Conservation (phyloP, 2,329 filamentous ascomycete genomes). For the Zarea fungicola region DNA sequence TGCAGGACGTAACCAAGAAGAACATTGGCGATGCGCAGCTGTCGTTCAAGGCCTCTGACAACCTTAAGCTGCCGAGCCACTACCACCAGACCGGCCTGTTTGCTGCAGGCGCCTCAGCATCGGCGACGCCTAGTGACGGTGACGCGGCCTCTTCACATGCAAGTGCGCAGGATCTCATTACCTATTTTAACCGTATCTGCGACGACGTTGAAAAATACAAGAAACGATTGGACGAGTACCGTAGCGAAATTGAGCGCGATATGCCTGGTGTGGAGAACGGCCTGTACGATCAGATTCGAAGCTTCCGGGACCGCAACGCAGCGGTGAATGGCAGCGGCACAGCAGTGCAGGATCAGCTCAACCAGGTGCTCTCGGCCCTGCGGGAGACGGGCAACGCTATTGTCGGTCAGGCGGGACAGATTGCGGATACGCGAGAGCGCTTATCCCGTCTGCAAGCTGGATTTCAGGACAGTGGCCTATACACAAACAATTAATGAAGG, state of each 20-base stretch:
- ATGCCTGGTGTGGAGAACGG: slow-evolving; percentile 44
- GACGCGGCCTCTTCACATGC: slow-evolving; percentile 32
- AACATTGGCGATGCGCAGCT: slow-evolving; percentile 67
- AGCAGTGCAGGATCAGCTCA: slow-evolving; percentile 32
- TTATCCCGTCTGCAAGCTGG: slow-evolving; percentile 37
- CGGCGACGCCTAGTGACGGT: slow-evolving; percentile 23
- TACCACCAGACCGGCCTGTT: slow-evolving; percentile 46
- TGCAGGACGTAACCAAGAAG: slow-evolving; percentile 54
- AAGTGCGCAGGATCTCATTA: slow-evolving; percentile 38
- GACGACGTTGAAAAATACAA: slow-evolving; percentile 40
- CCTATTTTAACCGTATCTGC: slow-evolving; percentile 40
- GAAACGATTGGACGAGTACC: slow-evolving; percentile 38
- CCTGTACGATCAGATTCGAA: slow-evolving; percentile 38
- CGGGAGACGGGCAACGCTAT: slow-evolving; percentile 37
- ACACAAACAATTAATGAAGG: not conserved
- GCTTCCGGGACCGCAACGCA: slow-evolving; percentile 28
- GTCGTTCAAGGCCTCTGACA: slow-evolving; percentile 68
- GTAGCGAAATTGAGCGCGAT: slow-evolving; percentile 41
- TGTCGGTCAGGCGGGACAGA: slow-evolving; percentile 36
- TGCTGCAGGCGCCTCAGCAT: slow-evolving; percentile 28
- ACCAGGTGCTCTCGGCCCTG: slow-evolving; percentile 33
- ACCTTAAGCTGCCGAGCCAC: slow-evolving; percentile 62
- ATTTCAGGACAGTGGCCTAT: slow-evolving; percentile 32
- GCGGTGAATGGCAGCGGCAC: slow-evolving; percentile 18
- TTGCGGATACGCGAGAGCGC: slow-evolving; percentile 38